Percentiles rank a stretch among this genome's conserved stretches.
These are phyloP conservation scores for Setaria viridis DNA, from an alignment of 202 grass and related monocot species.

Conservation along the genomic window DNA sequence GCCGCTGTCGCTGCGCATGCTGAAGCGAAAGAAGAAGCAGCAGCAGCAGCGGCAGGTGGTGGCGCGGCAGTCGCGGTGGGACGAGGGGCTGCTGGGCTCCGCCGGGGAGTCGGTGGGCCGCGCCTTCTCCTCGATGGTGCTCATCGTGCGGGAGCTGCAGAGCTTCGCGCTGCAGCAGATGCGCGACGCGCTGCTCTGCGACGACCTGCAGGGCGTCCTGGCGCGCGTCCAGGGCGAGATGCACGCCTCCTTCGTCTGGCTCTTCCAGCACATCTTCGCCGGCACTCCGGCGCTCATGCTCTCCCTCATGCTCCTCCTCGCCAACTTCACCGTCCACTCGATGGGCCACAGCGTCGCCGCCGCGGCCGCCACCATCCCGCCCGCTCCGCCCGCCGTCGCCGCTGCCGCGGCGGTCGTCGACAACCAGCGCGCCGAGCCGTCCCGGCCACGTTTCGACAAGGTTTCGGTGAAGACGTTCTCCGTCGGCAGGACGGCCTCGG, in stretches of 20 bases:
- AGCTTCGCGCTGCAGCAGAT: constrained; percentile 82
- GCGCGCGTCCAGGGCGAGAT: constrained; percentile 77
- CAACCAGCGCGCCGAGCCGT: constrained; percentile 24
- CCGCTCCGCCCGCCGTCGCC: constrained; percentile 6
- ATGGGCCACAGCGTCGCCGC: constrained; percentile 58
- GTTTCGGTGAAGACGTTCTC: constrained; percentile 56
- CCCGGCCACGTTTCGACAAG: constrained; percentile 42
- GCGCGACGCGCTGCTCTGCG: constrained; percentile 60
- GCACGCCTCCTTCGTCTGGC: constrained; percentile 93
- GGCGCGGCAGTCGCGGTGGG: constrained; percentile 47
- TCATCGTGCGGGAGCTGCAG: constrained; percentile 92
- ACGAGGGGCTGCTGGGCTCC: constrained; percentile 54
- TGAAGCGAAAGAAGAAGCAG: constrained; percentile 71
- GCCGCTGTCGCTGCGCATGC: constrained; percentile 85
- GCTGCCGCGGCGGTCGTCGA: constrained; percentile 14
- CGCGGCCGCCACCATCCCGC: constrained; percentile 41
- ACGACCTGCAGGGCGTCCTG: constrained; percentile 78
- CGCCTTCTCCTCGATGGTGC: constrained; percentile 96
- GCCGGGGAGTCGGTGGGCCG: constrained; percentile 67
- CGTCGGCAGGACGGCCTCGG: constrained; percentile 54
- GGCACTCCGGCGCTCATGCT: constrained; percentile 90
- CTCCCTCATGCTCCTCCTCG: constrained; percentile 97
- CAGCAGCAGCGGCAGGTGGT: constrained; percentile 26
- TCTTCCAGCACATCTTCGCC: constrained; percentile 95
- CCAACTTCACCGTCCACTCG: constrained; percentile 93